Evolutionary conservation across 352 stramenopile species (phyloP).

Genomic region (Globisporangium parvum): DNA sequence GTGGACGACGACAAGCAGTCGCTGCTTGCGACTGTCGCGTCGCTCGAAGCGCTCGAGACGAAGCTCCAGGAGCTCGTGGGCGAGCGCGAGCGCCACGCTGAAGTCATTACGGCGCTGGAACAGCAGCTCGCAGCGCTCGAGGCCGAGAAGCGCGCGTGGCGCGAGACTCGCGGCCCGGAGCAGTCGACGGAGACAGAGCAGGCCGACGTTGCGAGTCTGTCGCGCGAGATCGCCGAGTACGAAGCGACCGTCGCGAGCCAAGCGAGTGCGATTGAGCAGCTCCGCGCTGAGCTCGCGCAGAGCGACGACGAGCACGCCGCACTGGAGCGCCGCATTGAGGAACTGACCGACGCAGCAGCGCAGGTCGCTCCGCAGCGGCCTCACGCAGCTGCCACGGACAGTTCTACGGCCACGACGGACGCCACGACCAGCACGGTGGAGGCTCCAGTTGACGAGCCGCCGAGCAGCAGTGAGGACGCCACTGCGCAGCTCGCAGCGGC

Average conservation of each 20-base stretch:
- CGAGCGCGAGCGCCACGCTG: constrained; percentile 4
- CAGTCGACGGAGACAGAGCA: constrained; percentile 19
- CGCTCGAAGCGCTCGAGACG: constrained; percentile 4
- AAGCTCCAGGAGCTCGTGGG: constrained; percentile 10
- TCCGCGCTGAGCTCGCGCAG: constrained; percentile 6
- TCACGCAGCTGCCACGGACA: background rate
- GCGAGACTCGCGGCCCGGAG: constrained; percentile 19
- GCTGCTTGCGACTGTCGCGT: constrained; percentile 3
- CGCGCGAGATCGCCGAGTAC: constrained; percentile 10
- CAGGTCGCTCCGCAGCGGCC: background rate
- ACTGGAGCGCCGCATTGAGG: constrained; percentile 11
- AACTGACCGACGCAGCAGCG: constrained; percentile 13
- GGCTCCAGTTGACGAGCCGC: background rate
- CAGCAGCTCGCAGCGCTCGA: background rate
- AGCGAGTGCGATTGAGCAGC: constrained; percentile 12
- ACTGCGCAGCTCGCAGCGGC: constrained; percentile 4
- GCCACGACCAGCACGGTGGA: background rate
- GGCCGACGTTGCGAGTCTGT: constrained; percentile 11
- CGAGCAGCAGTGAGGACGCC: constrained; percentile 5
- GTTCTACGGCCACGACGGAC: background rate
- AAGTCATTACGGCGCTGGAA: background rate
- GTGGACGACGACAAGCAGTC: constrained; percentile 18
- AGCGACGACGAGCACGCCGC: constrained; percentile 12
- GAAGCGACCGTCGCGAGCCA: constrained; percentile 14
- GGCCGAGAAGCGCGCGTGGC: constrained; percentile 18